Evolutionary conservation across 2,329 filamentous ascomycete genomes (phyloP).

Genomic region (Cercospora brassicicola): DNA sequence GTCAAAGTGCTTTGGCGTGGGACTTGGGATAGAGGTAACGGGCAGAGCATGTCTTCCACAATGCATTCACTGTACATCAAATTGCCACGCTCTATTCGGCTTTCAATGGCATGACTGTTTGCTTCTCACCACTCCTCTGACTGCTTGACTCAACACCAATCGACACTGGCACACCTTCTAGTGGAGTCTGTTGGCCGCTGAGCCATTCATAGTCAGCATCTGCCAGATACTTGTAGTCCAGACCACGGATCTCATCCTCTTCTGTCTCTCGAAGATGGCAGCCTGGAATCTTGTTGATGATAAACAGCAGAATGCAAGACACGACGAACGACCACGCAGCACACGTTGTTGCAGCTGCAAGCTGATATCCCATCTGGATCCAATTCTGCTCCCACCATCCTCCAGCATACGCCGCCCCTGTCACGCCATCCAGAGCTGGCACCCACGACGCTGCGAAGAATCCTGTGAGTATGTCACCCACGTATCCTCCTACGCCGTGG

Average conservation of each 20-base stretch:
- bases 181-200: background rate
- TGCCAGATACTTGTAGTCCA: slow-evolving; percentile 57
- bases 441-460: slow-evolving; percentile 51
- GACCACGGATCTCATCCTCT: slow-evolving; percentile 56
- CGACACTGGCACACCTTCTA: background rate
- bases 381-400: slow-evolving; percentile 38
- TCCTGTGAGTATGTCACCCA: slow-evolving; percentile 59
- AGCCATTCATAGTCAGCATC: slow-evolving; percentile 39
- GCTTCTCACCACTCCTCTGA: background rate
- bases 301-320: slow-evolving; percentile 52
- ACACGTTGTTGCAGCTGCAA: slow-evolving; percentile 57
- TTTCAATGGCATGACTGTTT: background rate
- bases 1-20: too few relatives aligned
- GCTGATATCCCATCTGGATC: slow-evolving; percentile 56
- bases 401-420: background rate
- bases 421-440: background rate
- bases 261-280: slow-evolving; percentile 56
- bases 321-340: slow-evolving; percentile 55
- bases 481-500: slow-evolving; percentile 59
- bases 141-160: background rate
- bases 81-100: background rate
- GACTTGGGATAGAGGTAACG: too few relatives aligned
- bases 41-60: too few relatives aligned
- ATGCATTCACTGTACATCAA: too few relatives aligned
- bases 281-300: slow-evolving; percentile 57